Evolutionary conservation across 352 stramenopile species (phyloP).

Genomic region (Phytophthora tentaculata): DNA sequence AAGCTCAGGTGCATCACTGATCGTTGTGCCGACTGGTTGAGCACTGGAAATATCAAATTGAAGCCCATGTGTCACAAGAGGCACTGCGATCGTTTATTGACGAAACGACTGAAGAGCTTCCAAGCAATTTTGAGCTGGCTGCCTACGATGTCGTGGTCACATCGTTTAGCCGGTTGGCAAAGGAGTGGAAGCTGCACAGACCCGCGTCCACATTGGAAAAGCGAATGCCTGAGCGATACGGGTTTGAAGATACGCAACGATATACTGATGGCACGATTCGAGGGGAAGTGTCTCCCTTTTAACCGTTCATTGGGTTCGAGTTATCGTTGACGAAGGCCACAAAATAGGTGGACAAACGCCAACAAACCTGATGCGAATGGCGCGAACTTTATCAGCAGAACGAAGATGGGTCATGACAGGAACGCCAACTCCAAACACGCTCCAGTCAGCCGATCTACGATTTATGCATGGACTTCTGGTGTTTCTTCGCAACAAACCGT

Average conservation of each 20-base stretch:
- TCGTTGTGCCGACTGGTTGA: conserved; percentile 81
- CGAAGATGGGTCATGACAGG: conserved; percentile 97
- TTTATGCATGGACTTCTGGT: conserved; percentile 91
- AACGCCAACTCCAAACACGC: conserved; percentile 93
- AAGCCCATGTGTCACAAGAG: conserved; percentile 46
- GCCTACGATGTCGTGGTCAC: conserved; percentile 78
- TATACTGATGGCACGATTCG: conserved; percentile 66
- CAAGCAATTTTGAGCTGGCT: conserved; percentile 49
- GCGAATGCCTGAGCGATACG: conserved; percentile 69
- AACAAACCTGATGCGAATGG: conserved; percentile 82
- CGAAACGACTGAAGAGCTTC: conserved; percentile 30
- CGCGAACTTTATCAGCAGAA: conserved; percentile 80
- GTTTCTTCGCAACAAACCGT: conserved; percentile 91
- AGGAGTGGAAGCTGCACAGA: conserved; percentile 70
- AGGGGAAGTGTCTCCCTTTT: conserved; percentile 63
- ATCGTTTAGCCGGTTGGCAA: conserved; percentile 64
- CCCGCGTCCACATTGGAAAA: conserved; percentile 66
- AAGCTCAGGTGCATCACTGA: conserved; percentile 58
- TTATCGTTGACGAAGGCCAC: conserved; percentile 97
- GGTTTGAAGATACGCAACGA: conserved; percentile 57
- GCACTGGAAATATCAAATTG: conserved; percentile 82
- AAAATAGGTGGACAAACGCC: conserved; percentile 81
- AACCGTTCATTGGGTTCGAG: conserved; percentile 81
- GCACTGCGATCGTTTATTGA: conserved; percentile 59
- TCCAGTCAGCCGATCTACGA: conserved; percentile 80